These are phyloP conservation scores for Kwoniella sp. DNA, from an alignment of 768 basidiomycete genomes.

Conservation along the genomic window DNA sequence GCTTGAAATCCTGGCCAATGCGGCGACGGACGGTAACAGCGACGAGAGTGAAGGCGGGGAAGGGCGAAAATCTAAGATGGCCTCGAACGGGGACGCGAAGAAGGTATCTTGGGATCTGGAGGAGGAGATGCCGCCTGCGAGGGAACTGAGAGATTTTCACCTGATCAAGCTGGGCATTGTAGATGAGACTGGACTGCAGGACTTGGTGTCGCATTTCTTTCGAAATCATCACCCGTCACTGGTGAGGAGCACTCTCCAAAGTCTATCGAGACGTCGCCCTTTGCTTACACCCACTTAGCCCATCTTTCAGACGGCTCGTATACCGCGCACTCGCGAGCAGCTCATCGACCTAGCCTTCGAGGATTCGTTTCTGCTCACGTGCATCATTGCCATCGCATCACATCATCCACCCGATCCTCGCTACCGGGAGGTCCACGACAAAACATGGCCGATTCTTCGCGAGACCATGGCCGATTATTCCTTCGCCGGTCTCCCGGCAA, in stretches of 20 bases:
- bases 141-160: constrained; percentile 20
- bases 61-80: neutral
- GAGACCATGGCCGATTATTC: constrained; percentile 37
- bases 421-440: constrained; percentile 33
- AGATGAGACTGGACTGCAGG: constrained; percentile 20
- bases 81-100: neutral
- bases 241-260: constrained; percentile 20
- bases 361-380: constrained; percentile 35
- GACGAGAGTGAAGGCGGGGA: neutral
- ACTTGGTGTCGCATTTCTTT: constrained; percentile 33
- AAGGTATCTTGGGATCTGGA: constrained; percentile 14
- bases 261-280: neutral
- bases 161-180: constrained; percentile 35
- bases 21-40: constrained; percentile 31
- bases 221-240: constrained; percentile 36
- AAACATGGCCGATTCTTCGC: constrained; percentile 36
- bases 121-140: constrained; percentile 7
- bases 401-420: constrained; percentile 28
- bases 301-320: constrained; percentile 36
- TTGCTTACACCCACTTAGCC: constrained; percentile 19
- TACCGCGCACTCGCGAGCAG: constrained; percentile 29
- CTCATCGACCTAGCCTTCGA: constrained; percentile 26
- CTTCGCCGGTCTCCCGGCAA: constrained; percentile 31
- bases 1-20: constrained; percentile 44
- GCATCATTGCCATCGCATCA: constrained; percentile 38